Evolutionary conservation across 2,329 filamentous ascomycete species (phyloP).

Genomic region (Pezicula carpinea): DNA sequence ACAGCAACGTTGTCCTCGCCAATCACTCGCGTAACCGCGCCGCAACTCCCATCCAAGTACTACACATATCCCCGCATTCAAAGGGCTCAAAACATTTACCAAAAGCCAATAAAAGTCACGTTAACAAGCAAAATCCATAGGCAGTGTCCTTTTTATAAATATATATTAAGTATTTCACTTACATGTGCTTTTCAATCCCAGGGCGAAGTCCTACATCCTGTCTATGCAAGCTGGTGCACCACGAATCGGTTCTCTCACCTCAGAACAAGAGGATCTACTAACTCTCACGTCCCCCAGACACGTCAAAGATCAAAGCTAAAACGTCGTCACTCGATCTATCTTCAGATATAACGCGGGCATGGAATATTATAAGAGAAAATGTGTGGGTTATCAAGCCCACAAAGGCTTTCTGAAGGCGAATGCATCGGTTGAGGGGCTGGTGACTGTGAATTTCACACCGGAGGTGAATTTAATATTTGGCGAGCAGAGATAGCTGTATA

Average conservation of each 20-base stretch:
- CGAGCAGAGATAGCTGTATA: too few relatives aligned
- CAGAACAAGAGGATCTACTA: neutral
- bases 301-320: slow-evolving; percentile 49
- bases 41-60: too few relatives aligned
- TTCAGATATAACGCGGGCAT: slow-evolving; percentile 53
- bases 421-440: slow-evolving; percentile 11
- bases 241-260: neutral
- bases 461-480: too few relatives aligned
- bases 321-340: slow-evolving; percentile 44
- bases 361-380: slow-evolving; percentile 52
- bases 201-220: slow-evolving; percentile 52
- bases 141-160: too few relatives aligned
- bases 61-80: too few relatives aligned
- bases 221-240: slow-evolving; percentile 41
- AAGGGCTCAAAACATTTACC: too few relatives aligned
- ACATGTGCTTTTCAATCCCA: too few relatives aligned
- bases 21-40: too few relatives aligned
- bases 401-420: slow-evolving; percentile 27
- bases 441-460: slow-evolving; percentile 14
- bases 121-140: too few relatives aligned
- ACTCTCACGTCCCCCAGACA: slow-evolving; percentile 35
- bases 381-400: slow-evolving; percentile 46
- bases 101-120: too few relatives aligned
- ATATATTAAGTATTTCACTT: too few relatives aligned
- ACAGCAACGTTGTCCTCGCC: too few relatives aligned